Evolutionary conservation across 176 grass and related monocot genomes (phyloP).

Genomic region (Zea mays): Zm-B73-REFERENCE-NAM-5.0 NC_050102.1:29304501-29305000

Average conservation of each 20-base stretch:
- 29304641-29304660: background rate
- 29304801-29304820: background rate
- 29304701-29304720: too few species aligned
- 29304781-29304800: background rate
- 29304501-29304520: background rate
- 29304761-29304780: conserved; percentile 33
- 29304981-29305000: background rate
- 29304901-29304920: conserved; percentile 34
- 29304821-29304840: background rate
- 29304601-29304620: conserved; percentile 11
- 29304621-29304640: conserved; percentile 38
- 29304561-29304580: conserved; percentile 20
- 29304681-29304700: background rate
- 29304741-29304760: too few species aligned
- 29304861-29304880: background rate
- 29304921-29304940: conserved; percentile 34
- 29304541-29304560: background rate
- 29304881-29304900: conserved; percentile 12
- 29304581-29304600: background rate
- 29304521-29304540: background rate
- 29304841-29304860: too few species aligned
- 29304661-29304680: background rate
- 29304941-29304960: conserved; percentile 15
- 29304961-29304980: background rate
- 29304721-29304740: too few species aligned